These are phyloP conservation scores for Aureobasidium sp. DNA, from an alignment of 2,329 filamentous ascomycete genomes.

Conservation along the genomic window DNA sequence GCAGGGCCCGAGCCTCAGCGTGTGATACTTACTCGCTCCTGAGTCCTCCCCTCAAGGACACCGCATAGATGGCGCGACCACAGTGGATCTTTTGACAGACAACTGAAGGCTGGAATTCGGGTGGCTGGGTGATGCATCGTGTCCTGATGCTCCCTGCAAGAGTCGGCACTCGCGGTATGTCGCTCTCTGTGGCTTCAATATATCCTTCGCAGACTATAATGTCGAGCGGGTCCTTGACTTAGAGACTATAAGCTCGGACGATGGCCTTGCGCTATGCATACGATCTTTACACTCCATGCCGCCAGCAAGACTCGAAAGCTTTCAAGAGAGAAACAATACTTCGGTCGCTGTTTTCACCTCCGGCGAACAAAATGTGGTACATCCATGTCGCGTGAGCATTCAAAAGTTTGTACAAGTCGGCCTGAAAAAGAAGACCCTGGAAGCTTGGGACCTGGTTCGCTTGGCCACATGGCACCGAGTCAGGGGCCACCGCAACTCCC, in stretches of 20 bases:
- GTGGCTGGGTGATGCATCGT: background rate
- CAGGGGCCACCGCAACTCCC: too few species aligned
- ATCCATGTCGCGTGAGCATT: background rate
- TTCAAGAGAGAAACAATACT: background rate
- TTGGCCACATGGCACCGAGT: too few species aligned
- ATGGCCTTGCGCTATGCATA: background rate
- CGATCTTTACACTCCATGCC: background rate
- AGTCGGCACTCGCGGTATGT: background rate
- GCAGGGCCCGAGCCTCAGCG: background rate
- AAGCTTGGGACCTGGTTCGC: background rate
- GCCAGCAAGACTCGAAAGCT: background rate
- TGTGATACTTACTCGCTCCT: background rate
- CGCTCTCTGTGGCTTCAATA: background rate
- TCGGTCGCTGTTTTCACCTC: background rate
- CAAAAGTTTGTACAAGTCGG: background rate
- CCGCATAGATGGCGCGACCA: background rate
- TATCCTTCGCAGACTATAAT: background rate
- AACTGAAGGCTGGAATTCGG: too few species aligned
- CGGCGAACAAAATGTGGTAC: too few species aligned
- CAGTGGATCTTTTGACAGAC: background rate
- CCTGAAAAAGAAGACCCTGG: background rate
- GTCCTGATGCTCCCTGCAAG: background rate
- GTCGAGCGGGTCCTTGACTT: background rate
- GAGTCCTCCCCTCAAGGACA: background rate
- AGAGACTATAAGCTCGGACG: background rate